Conservation (phyloP, 129 eudicot species). For the Cynara cardunculus region DNA sequence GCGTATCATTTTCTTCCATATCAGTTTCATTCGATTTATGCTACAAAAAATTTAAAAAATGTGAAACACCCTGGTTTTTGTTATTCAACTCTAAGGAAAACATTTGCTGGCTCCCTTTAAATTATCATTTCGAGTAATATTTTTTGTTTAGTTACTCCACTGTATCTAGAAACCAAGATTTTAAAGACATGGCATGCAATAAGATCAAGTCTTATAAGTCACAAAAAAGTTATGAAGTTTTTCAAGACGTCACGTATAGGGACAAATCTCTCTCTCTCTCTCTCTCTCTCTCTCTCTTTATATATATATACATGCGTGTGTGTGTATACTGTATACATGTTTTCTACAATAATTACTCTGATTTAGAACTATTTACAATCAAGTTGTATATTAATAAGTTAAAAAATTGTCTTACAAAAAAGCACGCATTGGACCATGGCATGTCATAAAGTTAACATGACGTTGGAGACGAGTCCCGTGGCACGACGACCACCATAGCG, state of each 20-base stretch:
- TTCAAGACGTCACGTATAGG: background rate
- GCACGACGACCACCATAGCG: background rate
- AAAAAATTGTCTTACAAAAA: too few relatives aligned
- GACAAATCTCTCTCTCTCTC: too few relatives aligned
- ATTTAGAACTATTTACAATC: too few relatives aligned
- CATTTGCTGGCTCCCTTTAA: background rate
- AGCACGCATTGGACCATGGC: too few relatives aligned
- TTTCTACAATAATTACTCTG: too few relatives aligned
- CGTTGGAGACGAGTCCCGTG: background rate
- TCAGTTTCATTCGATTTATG: background rate
- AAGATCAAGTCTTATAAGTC: background rate
- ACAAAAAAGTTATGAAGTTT: background rate
- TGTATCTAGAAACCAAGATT: background rate
- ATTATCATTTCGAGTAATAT: background rate
- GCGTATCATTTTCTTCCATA: background rate
- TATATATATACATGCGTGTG: too few relatives aligned
- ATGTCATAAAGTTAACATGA: background rate
- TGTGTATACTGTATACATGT: too few relatives aligned
- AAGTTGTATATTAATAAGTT: too few relatives aligned
- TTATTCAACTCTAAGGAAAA: background rate
- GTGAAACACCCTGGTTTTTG: background rate
- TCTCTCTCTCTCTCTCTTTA: too few relatives aligned
- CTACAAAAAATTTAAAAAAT: background rate
- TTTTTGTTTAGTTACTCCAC: background rate
- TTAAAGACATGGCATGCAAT: background rate